phyloP scores from a whole-genome alignment of 768 basidiomycete genomes.

The Bullera alba region DNA sequence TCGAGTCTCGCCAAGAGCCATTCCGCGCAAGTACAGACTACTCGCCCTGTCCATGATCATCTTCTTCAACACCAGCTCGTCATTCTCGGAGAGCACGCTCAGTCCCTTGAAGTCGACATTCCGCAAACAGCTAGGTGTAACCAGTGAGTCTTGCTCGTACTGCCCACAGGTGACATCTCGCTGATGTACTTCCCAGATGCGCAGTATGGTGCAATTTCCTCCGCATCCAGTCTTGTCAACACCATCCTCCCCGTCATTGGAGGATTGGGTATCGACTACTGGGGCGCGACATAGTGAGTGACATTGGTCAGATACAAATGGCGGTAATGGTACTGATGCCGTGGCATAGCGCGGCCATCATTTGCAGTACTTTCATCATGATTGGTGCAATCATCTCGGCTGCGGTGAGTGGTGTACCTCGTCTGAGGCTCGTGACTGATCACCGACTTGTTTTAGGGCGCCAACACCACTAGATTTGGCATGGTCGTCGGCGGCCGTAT shows the following conservation, averaged over 20 bases:
- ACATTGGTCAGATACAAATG: neutral
- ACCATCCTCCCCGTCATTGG: slow-evolving; percentile 41
- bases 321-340: neutral
- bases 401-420: slow-evolving; percentile 14
- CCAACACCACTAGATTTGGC: slow-evolving; percentile 8
- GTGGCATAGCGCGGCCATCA: slow-evolving; percentile 29
- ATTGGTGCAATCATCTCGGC: slow-evolving; percentile 31
- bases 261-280: slow-evolving; percentile 43
- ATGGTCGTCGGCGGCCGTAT: slow-evolving; percentile 35
- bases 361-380: slow-evolving; percentile 32
- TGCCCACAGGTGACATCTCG: neutral
- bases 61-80: slow-evolving; percentile 30
- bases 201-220: slow-evolving; percentile 39
- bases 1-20: no score
- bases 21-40: slow-evolving; percentile 21
- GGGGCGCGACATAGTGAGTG: slow-evolving; percentile 39
- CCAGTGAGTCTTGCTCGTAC: slow-evolving; percentile 14
- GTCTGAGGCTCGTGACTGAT: neutral
- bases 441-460: slow-evolving; percentile 15
- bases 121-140: slow-evolving; percentile 22
- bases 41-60: slow-evolving; percentile 32
- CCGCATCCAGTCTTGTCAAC: slow-evolving; percentile 40
- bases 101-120: slow-evolving; percentile 30
- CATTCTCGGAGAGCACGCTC: slow-evolving; percentile 14
- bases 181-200: slow-evolving; percentile 16